A percentile compares a stretch with the other conserved stretches of the same genome.
Evolutionary conservation across 2,329 filamentous ascomycete genomes (phyloP).

Genomic region (Ramularia endophylla): DNA sequence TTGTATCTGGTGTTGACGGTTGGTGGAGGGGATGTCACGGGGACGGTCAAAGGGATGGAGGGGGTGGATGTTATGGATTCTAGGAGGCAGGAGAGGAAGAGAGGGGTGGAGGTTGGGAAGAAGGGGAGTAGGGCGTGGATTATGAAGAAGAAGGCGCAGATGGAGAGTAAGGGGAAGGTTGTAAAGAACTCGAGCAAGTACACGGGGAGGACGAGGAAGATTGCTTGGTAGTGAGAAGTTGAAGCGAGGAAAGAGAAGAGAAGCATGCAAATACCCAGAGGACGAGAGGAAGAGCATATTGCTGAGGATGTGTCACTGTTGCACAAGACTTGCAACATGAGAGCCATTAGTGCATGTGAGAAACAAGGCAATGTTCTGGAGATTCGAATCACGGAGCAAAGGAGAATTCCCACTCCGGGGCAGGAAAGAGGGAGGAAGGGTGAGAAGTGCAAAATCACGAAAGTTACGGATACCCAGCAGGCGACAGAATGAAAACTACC

Average conservation of each 20-base stretch:
- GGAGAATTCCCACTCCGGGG: too few species aligned
- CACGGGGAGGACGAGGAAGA: conserved; percentile 79
- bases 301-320: background rate
- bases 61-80: conserved; percentile 71
- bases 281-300: background rate
- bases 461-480: too few species aligned
- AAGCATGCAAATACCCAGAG: background rate
- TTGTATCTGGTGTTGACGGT: conserved; percentile 94
- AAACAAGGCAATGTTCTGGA: too few species aligned
- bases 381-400: too few species aligned
- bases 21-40: conserved; percentile 74
- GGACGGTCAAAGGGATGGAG: conserved; percentile 83
- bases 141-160: conserved; percentile 80
- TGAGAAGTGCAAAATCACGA: too few species aligned
- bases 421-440: too few species aligned
- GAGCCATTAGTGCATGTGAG: too few species aligned
- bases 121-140: conserved; percentile 87
- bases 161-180: conserved; percentile 90
- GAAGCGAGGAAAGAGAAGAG: background rate
- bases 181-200: conserved; percentile 92
- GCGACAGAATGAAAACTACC: too few species aligned
- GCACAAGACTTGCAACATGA: too few species aligned
- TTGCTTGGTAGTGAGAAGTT: conserved; percentile 60
- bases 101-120: conserved; percentile 48
- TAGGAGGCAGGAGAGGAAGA: conserved; percentile 47